Evolutionary conservation across 768 basidiomycete species (phyloP), one percentile per base, ranked within the genome.

Genomic region (Pleurotus djamor): DNA sequence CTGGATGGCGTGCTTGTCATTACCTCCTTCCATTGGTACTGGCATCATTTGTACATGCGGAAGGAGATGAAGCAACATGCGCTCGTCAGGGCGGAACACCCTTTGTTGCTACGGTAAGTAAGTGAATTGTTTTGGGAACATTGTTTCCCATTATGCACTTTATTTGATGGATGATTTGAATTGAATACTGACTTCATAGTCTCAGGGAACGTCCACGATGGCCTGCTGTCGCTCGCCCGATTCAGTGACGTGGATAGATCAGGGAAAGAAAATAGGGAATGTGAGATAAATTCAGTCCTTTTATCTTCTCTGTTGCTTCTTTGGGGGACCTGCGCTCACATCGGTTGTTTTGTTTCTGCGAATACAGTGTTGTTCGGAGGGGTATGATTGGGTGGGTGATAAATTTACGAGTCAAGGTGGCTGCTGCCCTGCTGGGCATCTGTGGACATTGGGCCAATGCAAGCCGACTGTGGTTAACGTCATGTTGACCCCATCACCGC

Each of bases 191-290:
- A 10, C 32, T 43, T 13, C 9, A 17, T 56, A 13, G 3, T 28
- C 3, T 28, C 21, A 55, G 54, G 54, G 41, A 14, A 32, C 41
- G 38, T 21, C 17, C 9, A 8, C 6, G 13, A 4, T 56, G n/a
- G 21, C 41, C 21, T 56, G 37, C 16, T 32, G 54, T 28, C 41
- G 16, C 21, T 37, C 54, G 37, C 54, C 54, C 5, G 41, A 28
- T 21, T 43, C 33, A 32, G 49, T 50, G 54, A 56, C 54, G 44
- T 56, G 54, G 41, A 44, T 56, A 43, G 54, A 45, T 56, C 21
- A 32, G 54, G 41, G 54, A 28, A 56, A 28, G 5, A 56, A 44
- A 44, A 41, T 44, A 2, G 41, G 54, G 7, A 56, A 56, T 44
- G 54, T 56, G 54, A 44, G 41, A 16, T 37, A 32, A 17, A 14